Percentiles rank a stretch among this genome's conserved stretches.
phyloP scores from a whole-genome alignment of 2,329 filamentous ascomycete genomes.

The Clarireedia homoeocarpa region DNA sequence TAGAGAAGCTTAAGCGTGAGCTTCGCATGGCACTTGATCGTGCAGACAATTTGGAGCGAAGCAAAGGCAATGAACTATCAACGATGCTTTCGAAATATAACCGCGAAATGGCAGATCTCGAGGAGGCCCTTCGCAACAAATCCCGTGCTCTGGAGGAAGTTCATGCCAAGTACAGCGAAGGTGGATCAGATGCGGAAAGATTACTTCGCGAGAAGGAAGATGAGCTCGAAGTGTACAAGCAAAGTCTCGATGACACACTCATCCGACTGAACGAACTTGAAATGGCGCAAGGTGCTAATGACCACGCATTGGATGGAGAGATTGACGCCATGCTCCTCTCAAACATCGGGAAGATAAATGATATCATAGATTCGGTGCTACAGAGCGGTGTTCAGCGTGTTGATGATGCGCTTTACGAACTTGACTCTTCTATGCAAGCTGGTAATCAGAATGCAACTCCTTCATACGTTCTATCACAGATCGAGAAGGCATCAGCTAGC shows the following conservation, averaged over 20 bases:
- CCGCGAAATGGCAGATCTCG: slow-evolving; percentile 91
- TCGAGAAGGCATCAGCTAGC: slow-evolving; percentile 90
- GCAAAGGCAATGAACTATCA: slow-evolving; percentile 91
- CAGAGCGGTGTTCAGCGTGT: slow-evolving; percentile 89
- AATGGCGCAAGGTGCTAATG: slow-evolving; percentile 65
- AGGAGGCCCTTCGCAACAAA: slow-evolving; percentile 86
- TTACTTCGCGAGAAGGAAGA: slow-evolving; percentile 91
- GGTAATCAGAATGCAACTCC: slow-evolving; percentile 97
- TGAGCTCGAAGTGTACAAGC: slow-evolving; percentile 96
- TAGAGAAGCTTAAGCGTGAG: slow-evolving; percentile 92
- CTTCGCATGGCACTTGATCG: slow-evolving; percentile 85
- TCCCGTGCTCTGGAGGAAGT: slow-evolving; percentile 78
- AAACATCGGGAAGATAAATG: slow-evolving; percentile 88
- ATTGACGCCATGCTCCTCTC: slow-evolving; percentile 83
- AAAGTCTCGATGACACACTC: slow-evolving; percentile 92
- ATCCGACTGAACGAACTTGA: slow-evolving; percentile 86
- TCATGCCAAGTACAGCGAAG: slow-evolving; percentile 68
- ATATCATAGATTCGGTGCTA: slow-evolving; percentile 93
- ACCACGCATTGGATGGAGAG: slow-evolving; percentile 77
- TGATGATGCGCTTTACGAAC: slow-evolving; percentile 92
- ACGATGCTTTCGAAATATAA: slow-evolving; percentile 95
- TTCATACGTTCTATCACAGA: slow-evolving; percentile 88
- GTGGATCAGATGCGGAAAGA: slow-evolving; percentile 77
- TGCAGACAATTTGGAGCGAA: slow-evolving; percentile 83
- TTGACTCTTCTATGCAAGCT: slow-evolving; percentile 96